These are phyloP conservation scores for Sporodiniella umbellata DNA, from an alignment of 371 early-diverging fungal species.

Conservation along the genomic window DNA sequence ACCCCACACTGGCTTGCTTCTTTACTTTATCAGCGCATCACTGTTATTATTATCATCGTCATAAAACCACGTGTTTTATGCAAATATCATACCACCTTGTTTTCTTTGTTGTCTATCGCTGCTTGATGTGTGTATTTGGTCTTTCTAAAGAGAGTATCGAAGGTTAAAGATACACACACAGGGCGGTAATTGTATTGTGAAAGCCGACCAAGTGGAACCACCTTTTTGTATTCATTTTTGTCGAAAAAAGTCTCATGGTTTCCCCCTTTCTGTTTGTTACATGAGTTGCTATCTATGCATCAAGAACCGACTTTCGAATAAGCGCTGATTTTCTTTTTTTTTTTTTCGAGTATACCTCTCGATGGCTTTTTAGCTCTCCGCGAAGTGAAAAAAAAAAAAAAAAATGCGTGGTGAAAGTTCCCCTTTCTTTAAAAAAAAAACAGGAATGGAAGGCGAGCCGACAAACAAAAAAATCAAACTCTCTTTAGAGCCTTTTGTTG, in stretches of 20 bases:
- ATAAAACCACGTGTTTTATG: not conserved
- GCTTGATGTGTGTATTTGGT: not conserved
- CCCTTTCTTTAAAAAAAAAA: not conserved
- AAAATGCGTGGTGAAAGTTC: not conserved
- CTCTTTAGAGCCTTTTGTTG: conserved; percentile 51
- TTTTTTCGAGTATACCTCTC: no score
- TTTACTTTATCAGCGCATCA: no score
- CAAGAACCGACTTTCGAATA: no score
- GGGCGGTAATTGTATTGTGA: no score
- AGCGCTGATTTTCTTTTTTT: no score
- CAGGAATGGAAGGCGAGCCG: conserved; percentile 21
- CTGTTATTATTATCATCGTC: no score
- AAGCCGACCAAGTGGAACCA: not conserved
- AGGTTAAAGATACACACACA: no score
- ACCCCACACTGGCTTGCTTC: no score
- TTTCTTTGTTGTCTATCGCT: not conserved
- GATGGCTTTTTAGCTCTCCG: no score
- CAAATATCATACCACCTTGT: not conserved
- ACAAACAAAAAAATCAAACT: conserved; percentile 48
- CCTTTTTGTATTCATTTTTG: not conserved
- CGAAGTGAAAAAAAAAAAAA: not conserved
- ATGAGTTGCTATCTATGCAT: no score
- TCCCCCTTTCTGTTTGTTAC: not conserved
- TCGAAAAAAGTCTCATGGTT: not conserved
- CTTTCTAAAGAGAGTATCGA: no score